Evolutionary conservation across 1,139 yeast species (phyloP).

Genomic region (Candida neerlandica): DNA sequence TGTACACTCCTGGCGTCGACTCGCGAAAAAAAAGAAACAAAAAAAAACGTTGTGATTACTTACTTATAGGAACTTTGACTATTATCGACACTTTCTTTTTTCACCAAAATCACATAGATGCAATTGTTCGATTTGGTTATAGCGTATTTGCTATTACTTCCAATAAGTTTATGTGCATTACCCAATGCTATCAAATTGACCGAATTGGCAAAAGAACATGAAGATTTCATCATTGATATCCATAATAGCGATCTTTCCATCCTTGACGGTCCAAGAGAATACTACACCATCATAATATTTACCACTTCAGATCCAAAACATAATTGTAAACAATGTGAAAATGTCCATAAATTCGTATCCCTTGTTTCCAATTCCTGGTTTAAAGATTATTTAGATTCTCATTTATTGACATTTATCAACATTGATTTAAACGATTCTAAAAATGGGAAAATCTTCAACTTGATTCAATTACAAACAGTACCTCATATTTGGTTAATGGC

Average conservation of each 20-base stretch:
- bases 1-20: too few species aligned
- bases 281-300: conserved; percentile 36
- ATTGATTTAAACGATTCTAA: conserved; percentile 52
- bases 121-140: conserved; percentile 2
- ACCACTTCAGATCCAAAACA: conserved; percentile 40
- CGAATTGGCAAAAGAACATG: conserved; percentile 6
- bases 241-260: conserved; percentile 32
- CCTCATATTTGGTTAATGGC: conserved; percentile 72
- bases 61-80: too few species aligned
- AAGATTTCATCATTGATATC: conserved; percentile 28
- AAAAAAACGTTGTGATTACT: not conserved
- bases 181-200: conserved; percentile 5
- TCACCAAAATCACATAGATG: not conserved
- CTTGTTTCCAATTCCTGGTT: conserved; percentile 48
- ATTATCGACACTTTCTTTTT: not conserved
- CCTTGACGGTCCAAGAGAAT: conserved; percentile 39
- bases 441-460: conserved; percentile 37
- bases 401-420: conserved; percentile 47
- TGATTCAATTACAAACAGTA: conserved; percentile 47
- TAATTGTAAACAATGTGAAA: conserved; percentile 33
- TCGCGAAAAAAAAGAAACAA: not conserved
- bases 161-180: conserved; percentile 6
- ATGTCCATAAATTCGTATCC: conserved; percentile 25
- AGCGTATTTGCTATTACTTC: conserved; percentile 2
- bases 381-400: conserved; percentile 39